Conservation (phyloP, 202 grass and related monocot species). For the Elaeis oleifera region DNA sequence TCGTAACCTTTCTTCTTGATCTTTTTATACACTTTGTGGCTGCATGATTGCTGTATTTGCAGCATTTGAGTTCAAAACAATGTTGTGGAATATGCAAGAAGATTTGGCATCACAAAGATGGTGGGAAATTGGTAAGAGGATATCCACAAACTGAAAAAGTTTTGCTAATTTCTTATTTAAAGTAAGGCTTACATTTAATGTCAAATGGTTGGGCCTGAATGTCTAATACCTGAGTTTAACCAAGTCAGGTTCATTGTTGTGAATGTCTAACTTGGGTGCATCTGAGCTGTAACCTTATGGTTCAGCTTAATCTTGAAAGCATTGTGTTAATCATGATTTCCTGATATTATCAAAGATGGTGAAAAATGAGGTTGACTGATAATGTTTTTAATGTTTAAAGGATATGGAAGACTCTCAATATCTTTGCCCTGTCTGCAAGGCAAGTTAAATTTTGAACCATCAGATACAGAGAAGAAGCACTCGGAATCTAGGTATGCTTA, state of each 20-base stretch:
- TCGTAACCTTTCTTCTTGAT: conserved; percentile 5
- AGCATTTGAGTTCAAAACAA: conserved; percentile 53
- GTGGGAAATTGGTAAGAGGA: conserved; percentile 65
- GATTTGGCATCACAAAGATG: conserved; percentile 46
- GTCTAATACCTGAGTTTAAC: conserved; percentile 9
- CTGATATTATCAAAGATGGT: not conserved
- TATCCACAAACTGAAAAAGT: not conserved
- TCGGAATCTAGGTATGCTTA: conserved; percentile 48
- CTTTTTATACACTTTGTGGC: conserved; percentile 7
- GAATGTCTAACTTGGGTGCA: conserved; percentile 75
- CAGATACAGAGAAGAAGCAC: conserved; percentile 40
- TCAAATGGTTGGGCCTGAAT: too few species aligned
- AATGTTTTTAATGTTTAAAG: conserved; percentile 33
- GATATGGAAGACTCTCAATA: conserved; percentile 58
- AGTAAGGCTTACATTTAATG: not conserved
- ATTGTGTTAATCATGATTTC: conserved; percentile 4
- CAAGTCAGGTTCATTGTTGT: conserved; percentile 64
- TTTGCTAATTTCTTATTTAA: conserved; percentile 13
- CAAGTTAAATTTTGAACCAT: conserved; percentile 26
- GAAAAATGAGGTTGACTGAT: conserved; percentile 26
- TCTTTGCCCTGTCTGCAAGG: conserved; percentile 59
- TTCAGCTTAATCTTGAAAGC: conserved; percentile 24
- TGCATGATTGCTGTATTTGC: conserved; percentile 25
- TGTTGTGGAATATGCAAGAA: conserved; percentile 93
- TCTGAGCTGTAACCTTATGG: conserved; percentile 47